phyloP scores from a whole-genome alignment of 2,329 filamentous ascomycete genomes.

The Xylaria digitata region DNA sequence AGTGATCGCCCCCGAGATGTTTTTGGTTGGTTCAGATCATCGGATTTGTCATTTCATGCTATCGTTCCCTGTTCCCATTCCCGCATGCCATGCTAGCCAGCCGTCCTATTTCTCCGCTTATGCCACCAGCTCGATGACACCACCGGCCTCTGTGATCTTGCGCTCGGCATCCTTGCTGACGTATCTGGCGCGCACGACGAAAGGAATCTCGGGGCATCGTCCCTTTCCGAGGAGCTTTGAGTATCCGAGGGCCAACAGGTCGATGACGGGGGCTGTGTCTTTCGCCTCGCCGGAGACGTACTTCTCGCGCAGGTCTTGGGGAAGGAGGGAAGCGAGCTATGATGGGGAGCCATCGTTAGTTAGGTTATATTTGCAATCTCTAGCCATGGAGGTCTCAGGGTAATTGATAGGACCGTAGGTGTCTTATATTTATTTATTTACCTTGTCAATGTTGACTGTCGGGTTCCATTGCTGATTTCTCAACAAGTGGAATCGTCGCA shows the following conservation, averaged over 20 bases:
- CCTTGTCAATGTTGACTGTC: conserved; percentile 98
- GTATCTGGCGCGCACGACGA: conserved; percentile 95
- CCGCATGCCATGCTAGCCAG: conserved; percentile 24
- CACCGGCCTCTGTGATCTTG: conserved; percentile 98
- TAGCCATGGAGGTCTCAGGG: background rate
- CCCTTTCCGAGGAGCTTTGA: conserved; percentile 99
- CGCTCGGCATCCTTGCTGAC: conserved; percentile 96
- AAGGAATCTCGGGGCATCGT: conserved; percentile 88
- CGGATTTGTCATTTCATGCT: conserved; percentile 38
- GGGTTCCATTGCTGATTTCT: conserved; percentile 99
- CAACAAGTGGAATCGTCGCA: conserved; percentile 97
- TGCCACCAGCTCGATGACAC: conserved; percentile 59
- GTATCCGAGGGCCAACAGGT: conserved; percentile 97
- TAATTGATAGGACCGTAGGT: background rate
- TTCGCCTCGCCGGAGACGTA: conserved; percentile 84
- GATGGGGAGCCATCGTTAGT: conserved; percentile 27
- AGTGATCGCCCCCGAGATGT: conserved; percentile 29
- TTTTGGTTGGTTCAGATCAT: conserved; percentile 27
- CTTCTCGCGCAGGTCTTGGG: conserved; percentile 89
- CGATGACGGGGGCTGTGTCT: conserved; percentile 96
- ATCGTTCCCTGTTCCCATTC: conserved; percentile 35
- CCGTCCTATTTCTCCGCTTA: conserved; percentile 23
- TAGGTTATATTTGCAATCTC: background rate
- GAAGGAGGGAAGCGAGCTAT: conserved; percentile 95
- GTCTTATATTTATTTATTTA: conserved; percentile 51